Conservation (phyloP, 495 filamentous ascomycete species). For the Neurospora hispaniola region DNA sequence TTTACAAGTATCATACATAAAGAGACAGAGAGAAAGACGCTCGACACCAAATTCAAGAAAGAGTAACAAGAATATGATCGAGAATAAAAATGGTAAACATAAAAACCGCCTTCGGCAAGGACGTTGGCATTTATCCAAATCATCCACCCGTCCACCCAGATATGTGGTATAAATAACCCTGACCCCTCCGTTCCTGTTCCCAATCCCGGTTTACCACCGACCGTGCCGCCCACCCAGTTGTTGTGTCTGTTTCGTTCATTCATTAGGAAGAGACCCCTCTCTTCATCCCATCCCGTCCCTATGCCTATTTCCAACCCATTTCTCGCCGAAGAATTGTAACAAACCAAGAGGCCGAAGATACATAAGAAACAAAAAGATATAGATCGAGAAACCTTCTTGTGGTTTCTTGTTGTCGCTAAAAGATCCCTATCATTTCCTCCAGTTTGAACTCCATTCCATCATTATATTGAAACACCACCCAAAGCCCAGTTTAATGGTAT, state of each 20-base stretch:
- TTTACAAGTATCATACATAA: not conserved
- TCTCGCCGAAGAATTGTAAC: slow-evolving; percentile 1
- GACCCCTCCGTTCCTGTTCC: not conserved
- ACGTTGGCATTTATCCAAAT: not conserved
- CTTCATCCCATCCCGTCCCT: not conserved
- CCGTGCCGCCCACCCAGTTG: not conserved
- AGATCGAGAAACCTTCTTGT: not conserved
- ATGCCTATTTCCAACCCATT: not conserved
- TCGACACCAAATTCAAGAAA: not conserved
- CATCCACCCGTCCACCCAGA: not conserved
- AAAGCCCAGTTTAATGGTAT: not conserved
- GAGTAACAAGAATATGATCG: not conserved
- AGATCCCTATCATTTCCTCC: not conserved
- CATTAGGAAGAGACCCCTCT: not conserved
- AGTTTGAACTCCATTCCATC: not conserved
- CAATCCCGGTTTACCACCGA: not conserved
- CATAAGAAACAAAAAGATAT: not conserved
- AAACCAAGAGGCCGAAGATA: not conserved
- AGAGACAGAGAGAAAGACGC: not conserved
- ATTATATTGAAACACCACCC: not conserved
- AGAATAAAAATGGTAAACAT: not conserved
- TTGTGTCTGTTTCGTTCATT: not conserved
- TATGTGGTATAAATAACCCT: not conserved
- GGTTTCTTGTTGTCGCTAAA: not conserved
- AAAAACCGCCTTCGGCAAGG: not conserved